These are phyloP conservation scores for Podospora tetraspora DNA, from an alignment of 495 filamentous ascomycete genomes.

Conservation along the genomic window DNA sequence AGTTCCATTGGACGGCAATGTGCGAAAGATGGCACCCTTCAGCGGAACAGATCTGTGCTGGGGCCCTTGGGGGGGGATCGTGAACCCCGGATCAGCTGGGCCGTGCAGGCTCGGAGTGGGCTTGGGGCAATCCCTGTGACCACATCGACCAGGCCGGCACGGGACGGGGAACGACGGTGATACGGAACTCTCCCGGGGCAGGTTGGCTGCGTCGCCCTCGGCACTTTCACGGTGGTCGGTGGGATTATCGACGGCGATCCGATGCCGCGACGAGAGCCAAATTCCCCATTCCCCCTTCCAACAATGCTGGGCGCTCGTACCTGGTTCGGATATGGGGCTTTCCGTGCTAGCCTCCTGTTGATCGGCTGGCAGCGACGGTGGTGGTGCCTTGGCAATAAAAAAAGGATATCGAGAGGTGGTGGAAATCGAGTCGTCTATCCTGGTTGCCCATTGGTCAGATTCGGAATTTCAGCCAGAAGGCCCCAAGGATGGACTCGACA, in stretches of 20 bases:
- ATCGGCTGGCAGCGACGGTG: slow-evolving; percentile 12
- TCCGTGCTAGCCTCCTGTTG: slow-evolving; percentile 6
- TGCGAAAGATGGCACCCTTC: slow-evolving; percentile 14
- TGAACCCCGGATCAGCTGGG: slow-evolving; percentile 31
- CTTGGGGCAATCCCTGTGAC: slow-evolving; percentile 30
- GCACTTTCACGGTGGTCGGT: slow-evolving; percentile 28
- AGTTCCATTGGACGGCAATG: slow-evolving; percentile 24
- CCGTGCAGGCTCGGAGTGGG: slow-evolving; percentile 7
- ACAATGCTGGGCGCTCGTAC: neutral
- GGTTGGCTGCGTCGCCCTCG: slow-evolving; percentile 10
- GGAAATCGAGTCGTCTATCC: slow-evolving; percentile 15
- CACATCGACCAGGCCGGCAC: slow-evolving; percentile 13
- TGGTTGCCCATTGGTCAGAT: slow-evolving; percentile 12
- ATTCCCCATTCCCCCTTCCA: neutral
- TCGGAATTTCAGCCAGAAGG: slow-evolving; percentile 1
- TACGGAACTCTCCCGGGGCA: slow-evolving; percentile 4
- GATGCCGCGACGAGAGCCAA: slow-evolving; percentile 14
- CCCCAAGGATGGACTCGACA: neutral
- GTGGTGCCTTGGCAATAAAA: neutral
- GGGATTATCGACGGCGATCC: slow-evolving; percentile 22
- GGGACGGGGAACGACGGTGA: neutral
- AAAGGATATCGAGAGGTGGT: neutral
- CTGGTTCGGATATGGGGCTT: slow-evolving; percentile 1
- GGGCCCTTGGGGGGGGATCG: slow-evolving; percentile 16
- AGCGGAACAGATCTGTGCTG: slow-evolving; percentile 26